phyloP scores from a whole-genome alignment of 1,284 basidiomycete species.

The Gymnopus androsaceus region DNA sequence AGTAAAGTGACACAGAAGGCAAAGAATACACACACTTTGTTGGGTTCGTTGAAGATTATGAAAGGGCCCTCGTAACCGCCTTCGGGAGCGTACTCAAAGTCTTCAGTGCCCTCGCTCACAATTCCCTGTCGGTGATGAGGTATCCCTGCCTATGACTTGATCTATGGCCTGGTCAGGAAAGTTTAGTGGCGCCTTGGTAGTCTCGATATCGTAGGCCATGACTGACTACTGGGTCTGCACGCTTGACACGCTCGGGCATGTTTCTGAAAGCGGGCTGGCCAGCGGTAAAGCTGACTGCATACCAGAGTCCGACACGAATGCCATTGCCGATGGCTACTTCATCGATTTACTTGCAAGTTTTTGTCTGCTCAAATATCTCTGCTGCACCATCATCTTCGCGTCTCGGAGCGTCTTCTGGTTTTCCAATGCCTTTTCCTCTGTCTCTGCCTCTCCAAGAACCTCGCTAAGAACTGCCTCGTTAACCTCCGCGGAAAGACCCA shows the following conservation, averaged over 20 bases:
- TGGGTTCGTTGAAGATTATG: slow-evolving; percentile 91
- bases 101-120: slow-evolving; percentile 95
- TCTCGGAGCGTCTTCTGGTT: slow-evolving; percentile 52
- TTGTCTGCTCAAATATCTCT: slow-evolving; percentile 81
- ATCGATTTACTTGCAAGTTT: slow-evolving; percentile 84
- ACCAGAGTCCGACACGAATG: slow-evolving; percentile 97
- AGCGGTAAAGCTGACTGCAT: slow-evolving; percentile 81
- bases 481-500: slow-evolving; percentile 44
- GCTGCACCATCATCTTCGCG: slow-evolving; percentile 88
- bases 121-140: slow-evolving; percentile 98
- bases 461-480: no score
- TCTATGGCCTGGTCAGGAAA: slow-evolving; percentile 96
- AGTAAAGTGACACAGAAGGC: neutral
- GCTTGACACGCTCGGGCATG: slow-evolving; percentile 88
- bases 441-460: slow-evolving; percentile 44
- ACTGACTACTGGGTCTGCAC: slow-evolving; percentile 99
- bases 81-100: slow-evolving; percentile 99
- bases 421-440: slow-evolving; percentile 50
- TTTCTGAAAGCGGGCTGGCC: slow-evolving; percentile 79
- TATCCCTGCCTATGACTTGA: slow-evolving; percentile 98
- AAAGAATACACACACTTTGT: slow-evolving; percentile 67
- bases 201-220: slow-evolving; percentile 99
- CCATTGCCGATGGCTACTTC: slow-evolving; percentile 99
- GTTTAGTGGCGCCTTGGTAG: slow-evolving; percentile 96
- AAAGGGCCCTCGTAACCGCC: slow-evolving; percentile 98